Base-by-base conservation (phyloP, 345 rosid genomes). In the Murraya koenigii region DNA sequence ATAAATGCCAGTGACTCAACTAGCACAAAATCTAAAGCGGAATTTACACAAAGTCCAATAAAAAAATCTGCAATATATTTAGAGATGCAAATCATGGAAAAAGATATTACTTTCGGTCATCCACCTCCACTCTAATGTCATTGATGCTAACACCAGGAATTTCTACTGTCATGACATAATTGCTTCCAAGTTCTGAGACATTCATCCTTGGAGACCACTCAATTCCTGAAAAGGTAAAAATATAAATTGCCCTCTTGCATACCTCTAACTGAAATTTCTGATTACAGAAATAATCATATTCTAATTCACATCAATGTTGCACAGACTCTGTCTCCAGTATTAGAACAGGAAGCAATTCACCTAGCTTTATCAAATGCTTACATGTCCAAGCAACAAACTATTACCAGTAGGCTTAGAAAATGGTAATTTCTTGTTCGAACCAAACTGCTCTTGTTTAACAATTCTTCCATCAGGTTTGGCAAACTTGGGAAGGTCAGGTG, bases 81-180 rank as follows among this genome's bases (percentile, higher is more conserved):
- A 58, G 30, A 32, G 67, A 56, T 20, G 36, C 39, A 59, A 58
- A 15, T 60, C n/a, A 59, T 44, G 7, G 44, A 38, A 14, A 44
- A 44, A 14, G 17, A 39, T 55, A 78, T 80, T 86, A 89, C 97
- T 81, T 85, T 80, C 47, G 82, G 74, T 88, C 84, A 80, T 84
- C 84, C 62, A 93, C 88, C 76, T 93, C 97, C 82, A 95, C 98
- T 85, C 89, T 87, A 72, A 95, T 82, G 80, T 95, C 90, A 82
- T 82, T 79, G 76, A 83, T 76, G 65, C 80, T 69, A 33, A 86
- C 97, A 6, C 97, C 95, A 28, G 97, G 95, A 79, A 93, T 80
- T 83, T 93, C 97, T 32, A 93, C 54, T 13, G 85, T 89, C 54
- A 94, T 69, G 65, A 90, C 73, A 81, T 89, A 93, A 64, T 79